Evolutionary conservation across 352 stramenopile species (phyloP).

Genomic region (Peronosclerospora sorghi): DNA sequence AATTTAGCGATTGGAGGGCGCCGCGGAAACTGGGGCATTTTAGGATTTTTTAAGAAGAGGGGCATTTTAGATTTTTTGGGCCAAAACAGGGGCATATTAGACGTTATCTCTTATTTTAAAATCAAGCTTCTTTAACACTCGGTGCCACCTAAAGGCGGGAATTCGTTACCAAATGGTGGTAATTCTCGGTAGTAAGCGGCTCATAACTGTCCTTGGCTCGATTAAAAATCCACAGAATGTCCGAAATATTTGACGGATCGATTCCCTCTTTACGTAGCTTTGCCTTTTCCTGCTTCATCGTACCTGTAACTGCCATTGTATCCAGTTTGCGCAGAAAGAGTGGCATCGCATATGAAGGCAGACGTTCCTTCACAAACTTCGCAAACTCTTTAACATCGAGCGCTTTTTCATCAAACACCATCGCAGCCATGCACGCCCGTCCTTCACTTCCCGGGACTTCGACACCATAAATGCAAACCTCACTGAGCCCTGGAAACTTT

Average conservation of each 20-base stretch:
- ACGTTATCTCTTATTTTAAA: too few relatives aligned
- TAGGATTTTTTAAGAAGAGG: too few relatives aligned
- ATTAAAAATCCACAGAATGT: conserved; percentile 54
- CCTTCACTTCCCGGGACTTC: conserved; percentile 67
- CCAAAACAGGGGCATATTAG: too few relatives aligned
- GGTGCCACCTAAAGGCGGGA: conserved; percentile 31
- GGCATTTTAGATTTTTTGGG: too few relatives aligned
- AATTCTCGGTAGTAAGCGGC: conserved; percentile 40
- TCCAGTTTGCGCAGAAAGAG: conserved; percentile 74
- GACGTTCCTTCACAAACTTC: conserved; percentile 27
- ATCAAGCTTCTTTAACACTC: background rate
- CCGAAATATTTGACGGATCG: conserved; percentile 41
- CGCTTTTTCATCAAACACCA: conserved; percentile 58
- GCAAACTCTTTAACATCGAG: conserved; percentile 55
- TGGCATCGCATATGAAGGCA: conserved; percentile 69
- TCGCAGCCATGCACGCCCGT: conserved; percentile 70
- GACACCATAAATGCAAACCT: conserved; percentile 73
- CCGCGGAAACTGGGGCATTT: too few relatives aligned
- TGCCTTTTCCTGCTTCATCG: conserved; percentile 89
- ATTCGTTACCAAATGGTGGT: conserved; percentile 39
- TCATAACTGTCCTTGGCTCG: conserved; percentile 39
- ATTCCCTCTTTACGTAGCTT: conserved; percentile 77
- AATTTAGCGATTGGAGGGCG: too few relatives aligned
- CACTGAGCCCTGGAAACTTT: conserved; percentile 60
- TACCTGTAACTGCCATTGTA: conserved; percentile 75